These are phyloP conservation scores for Hydnomerulius pinastri DNA, from an alignment of 768 basidiomycete genomes.

Conservation along the genomic window DNA sequence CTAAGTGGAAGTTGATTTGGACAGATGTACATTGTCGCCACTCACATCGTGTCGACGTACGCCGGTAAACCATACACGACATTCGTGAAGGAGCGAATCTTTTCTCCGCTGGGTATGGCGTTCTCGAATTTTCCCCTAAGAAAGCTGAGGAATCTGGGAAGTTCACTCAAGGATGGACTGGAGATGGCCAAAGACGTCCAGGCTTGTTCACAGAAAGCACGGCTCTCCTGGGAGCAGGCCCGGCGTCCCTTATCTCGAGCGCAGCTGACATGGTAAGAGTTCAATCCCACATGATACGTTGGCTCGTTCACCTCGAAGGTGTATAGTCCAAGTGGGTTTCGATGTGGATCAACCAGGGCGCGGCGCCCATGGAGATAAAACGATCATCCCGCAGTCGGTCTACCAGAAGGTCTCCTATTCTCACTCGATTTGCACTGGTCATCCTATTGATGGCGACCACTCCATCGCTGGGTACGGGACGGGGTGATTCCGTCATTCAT, in stretches of 20 bases:
- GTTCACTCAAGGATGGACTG: constrained; percentile 36
- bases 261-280: constrained; percentile 42
- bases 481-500: constrained; percentile 44
- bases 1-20: not conserved
- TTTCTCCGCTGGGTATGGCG: constrained; percentile 42
- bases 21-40: constrained; percentile 41
- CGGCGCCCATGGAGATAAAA: constrained; percentile 29
- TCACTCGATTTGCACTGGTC: constrained; percentile 23
- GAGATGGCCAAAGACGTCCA: constrained; percentile 34
- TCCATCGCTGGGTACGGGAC: constrained; percentile 42
- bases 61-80: constrained; percentile 34
- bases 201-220: constrained; percentile 30
- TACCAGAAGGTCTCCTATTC: constrained; percentile 34
- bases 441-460: constrained; percentile 9
- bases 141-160: constrained; percentile 35
- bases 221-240: constrained; percentile 32
- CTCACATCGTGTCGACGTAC: constrained; percentile 37
- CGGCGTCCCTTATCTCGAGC: constrained; percentile 45
- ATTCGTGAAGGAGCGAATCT: constrained; percentile 45
- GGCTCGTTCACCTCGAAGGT: not conserved
- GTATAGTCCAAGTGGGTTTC: constrained; percentile 42
- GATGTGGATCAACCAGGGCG: constrained; percentile 36
- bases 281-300: no score
- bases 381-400: constrained; percentile 33
- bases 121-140: constrained; percentile 38